Evolutionary conservation across 169 alveolate species (phyloP).

Genomic region (Plasmodium adleri): DNA sequence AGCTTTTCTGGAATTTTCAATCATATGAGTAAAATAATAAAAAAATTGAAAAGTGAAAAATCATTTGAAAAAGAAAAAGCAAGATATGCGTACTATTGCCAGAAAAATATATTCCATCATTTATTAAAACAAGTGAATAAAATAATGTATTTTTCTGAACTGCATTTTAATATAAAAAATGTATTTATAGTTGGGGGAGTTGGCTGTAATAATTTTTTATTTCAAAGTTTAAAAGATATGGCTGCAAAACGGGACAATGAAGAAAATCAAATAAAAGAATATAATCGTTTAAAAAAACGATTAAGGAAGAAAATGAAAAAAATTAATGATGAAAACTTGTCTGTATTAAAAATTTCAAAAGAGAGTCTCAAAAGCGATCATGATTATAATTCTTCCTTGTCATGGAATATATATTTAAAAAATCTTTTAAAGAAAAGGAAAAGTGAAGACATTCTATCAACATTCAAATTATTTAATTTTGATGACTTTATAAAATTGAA

Average conservation of each 20-base stretch:
- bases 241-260: conserved; percentile 15
- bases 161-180: conserved; percentile 65
- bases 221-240: conserved; percentile 26
- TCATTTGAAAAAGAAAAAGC: conserved; percentile 60
- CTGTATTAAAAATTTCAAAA: conserved; percentile 11
- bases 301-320: conserved; percentile 50
- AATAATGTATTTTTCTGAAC: conserved; percentile 70
- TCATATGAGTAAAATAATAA: conserved; percentile 57
- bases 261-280: conserved; percentile 52
- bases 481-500: conserved; percentile 33
- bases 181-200: conserved; percentile 73
- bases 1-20: conserved; percentile 69
- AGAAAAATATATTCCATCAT: conserved; percentile 50
- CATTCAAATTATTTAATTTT: conserved; percentile 40
- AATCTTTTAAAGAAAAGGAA: conserved; percentile 47
- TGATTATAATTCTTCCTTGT: conserved; percentile 24
- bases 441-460: conserved; percentile 29
- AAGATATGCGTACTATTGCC: conserved; percentile 64
- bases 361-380: conserved; percentile 12
- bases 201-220: conserved; percentile 58
- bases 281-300: conserved; percentile 48
- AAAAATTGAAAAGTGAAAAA: conserved; percentile 24
- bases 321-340: conserved; percentile 18
- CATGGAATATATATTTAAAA: conserved; percentile 57
- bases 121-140: conserved; percentile 45